Evolutionary conservation across 140 eudicot species (phyloP).

Genomic region (Senecio squalidus): DNA sequence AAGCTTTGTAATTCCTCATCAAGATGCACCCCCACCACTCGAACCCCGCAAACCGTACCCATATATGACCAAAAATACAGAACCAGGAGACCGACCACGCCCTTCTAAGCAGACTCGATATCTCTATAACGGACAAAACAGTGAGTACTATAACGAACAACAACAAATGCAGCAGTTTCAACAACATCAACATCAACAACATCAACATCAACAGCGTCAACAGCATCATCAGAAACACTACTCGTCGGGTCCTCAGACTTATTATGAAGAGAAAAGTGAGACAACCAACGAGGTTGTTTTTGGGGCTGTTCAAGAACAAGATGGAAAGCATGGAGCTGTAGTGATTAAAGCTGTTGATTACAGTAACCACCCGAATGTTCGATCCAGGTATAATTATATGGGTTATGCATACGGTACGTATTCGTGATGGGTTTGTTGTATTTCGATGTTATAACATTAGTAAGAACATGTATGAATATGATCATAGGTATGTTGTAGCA

Average conservation of each 20-base stretch:
- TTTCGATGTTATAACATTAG: constrained; percentile 2
- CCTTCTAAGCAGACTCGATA: constrained; percentile 53
- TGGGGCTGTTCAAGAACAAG: constrained; percentile 92
- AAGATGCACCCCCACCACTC: constrained; percentile 65
- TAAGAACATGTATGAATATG: constrained; percentile 16
- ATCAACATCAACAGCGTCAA: constrained; percentile 22
- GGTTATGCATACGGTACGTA: constrained; percentile 56
- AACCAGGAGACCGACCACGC: constrained; percentile 37
- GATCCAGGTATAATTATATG: constrained; percentile 73
- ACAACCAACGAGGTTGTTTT: constrained; percentile 72
- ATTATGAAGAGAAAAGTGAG: constrained; percentile 52
- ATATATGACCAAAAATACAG: constrained; percentile 16
- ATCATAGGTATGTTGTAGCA: constrained; percentile 28
- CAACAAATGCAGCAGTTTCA: constrained; percentile 47
- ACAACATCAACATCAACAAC: constrained; percentile 28
- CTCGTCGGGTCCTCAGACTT: constrained; percentile 48
- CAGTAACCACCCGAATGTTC: constrained; percentile 43
- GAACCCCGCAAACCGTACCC: constrained; percentile 51
- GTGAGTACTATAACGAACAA: constrained; percentile 24
- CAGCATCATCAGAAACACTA: constrained; percentile 57
- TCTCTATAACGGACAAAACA: constrained; percentile 33
- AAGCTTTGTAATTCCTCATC: constrained; percentile 59
- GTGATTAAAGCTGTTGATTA: constrained; percentile 85
- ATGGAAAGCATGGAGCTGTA: constrained; percentile 58
- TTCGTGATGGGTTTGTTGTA: constrained; percentile 20